Conservation (phyloP, 2,329 filamentous ascomycete genomes). For the Alternaria sp. region DNA sequence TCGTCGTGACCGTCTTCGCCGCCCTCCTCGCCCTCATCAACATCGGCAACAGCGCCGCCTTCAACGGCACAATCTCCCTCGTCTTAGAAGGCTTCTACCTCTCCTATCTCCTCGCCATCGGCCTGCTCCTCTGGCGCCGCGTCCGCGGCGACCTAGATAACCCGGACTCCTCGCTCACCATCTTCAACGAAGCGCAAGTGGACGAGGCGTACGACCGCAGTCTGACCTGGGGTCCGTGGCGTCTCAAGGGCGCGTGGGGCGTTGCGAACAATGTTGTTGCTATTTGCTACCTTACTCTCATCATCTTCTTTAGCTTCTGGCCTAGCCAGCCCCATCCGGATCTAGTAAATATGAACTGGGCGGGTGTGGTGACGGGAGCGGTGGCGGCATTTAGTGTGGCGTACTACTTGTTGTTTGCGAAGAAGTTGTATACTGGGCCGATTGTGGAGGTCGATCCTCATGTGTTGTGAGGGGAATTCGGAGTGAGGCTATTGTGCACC, state of each 20-base stretch:
- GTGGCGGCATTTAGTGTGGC: constrained; percentile 38
- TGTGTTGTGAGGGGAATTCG: constrained; percentile 11
- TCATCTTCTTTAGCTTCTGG: constrained; percentile 49
- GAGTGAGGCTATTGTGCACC: neutral
- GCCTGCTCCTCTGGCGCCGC: constrained; percentile 45
- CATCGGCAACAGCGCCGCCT: constrained; percentile 54
- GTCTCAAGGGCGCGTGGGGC: constrained; percentile 36
- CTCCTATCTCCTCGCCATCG: constrained; percentile 44
- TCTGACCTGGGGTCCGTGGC: constrained; percentile 45
- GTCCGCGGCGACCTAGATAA: constrained; percentile 41
- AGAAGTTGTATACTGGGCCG: constrained; percentile 41
- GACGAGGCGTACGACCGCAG: constrained; percentile 29
- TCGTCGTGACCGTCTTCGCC: constrained; percentile 54
- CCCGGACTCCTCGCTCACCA: constrained; percentile 24
- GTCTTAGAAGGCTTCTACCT: constrained; percentile 47
- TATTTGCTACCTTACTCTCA: constrained; percentile 40
- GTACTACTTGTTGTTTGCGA: constrained; percentile 42
- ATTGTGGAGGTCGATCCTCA: constrained; percentile 42
- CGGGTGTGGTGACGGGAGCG: constrained; percentile 39
- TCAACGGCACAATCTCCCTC: constrained; percentile 46
- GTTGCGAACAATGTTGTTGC: constrained; percentile 42
- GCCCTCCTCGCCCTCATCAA: constrained; percentile 59
- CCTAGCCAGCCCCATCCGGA: constrained; percentile 27
- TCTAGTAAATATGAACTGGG: constrained; percentile 41
- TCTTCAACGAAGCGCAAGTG: constrained; percentile 30